These are phyloP conservation scores for Aureobasidium zeae DNA, from an alignment of 2,329 filamentous ascomycete genomes.

Conservation along the genomic window DNA sequence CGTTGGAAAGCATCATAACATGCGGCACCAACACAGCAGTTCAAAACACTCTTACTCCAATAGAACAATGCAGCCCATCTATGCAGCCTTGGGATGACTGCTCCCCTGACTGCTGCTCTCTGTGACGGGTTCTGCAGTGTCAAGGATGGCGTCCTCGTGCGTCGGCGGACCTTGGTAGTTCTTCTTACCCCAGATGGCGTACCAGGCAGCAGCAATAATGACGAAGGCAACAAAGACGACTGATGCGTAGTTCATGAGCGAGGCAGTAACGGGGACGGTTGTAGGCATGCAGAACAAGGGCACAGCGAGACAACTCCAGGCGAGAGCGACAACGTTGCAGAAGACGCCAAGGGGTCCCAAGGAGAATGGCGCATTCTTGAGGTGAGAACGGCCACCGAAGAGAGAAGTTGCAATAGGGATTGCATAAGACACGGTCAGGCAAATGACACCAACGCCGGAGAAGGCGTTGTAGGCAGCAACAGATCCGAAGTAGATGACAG, in stretches of 20 bases:
- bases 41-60: slow-evolving; percentile 7
- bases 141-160: slow-evolving; percentile 26
- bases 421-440: slow-evolving; percentile 58
- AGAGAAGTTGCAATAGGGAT: slow-evolving; percentile 57
- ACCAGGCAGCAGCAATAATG: slow-evolving; percentile 54
- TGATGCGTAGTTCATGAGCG: slow-evolving; percentile 62
- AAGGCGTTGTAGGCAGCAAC: slow-evolving; percentile 58
- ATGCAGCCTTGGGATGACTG: slow-evolving; percentile 1
- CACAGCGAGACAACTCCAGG: slow-evolving; percentile 59
- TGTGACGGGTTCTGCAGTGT: too few species aligned
- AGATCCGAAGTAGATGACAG: slow-evolving; percentile 61
- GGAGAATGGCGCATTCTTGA: slow-evolving; percentile 49
- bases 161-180: slow-evolving; percentile 54
- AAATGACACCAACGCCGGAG: slow-evolving; percentile 60
- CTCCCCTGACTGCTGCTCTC: slow-evolving; percentile 3
- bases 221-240: slow-evolving; percentile 63
- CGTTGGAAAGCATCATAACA: slow-evolving; percentile 2
- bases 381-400: slow-evolving; percentile 49
- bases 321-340: slow-evolving; percentile 55
- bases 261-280: slow-evolving; percentile 48
- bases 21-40: slow-evolving; percentile 3
- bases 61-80: neutral
- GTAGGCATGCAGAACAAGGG: slow-evolving; percentile 68
- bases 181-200: slow-evolving; percentile 59
- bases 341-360: slow-evolving; percentile 53